Percentiles rank a stretch among this genome's conserved stretches.
These are phyloP conservation scores for Tolypocladium cylindrosporum DNA, from an alignment of 2,329 filamentous ascomycete genomes.

Conservation along the genomic window DNA sequence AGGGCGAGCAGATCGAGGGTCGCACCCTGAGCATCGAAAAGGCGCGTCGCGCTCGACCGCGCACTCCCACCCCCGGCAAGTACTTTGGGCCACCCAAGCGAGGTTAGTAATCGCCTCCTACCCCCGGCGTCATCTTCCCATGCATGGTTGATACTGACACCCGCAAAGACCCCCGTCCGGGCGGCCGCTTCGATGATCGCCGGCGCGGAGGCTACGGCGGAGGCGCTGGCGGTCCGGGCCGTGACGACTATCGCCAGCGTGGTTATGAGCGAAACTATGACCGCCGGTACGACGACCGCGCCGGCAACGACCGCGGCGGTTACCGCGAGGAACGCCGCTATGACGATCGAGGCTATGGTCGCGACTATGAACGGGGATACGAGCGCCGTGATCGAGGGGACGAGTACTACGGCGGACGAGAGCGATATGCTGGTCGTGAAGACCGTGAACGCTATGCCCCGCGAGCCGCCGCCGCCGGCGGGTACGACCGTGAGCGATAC, in stretches of 20 bases:
- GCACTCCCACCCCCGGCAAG: constrained; percentile 95
- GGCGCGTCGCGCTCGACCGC: constrained; percentile 86
- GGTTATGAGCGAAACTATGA: constrained; percentile 32
- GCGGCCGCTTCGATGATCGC: constrained; percentile 47
- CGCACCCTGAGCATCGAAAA: constrained; percentile 98
- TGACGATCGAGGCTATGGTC: constrained; percentile 37
- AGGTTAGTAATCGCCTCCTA: constrained; percentile 48
- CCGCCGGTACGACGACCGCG: constrained; percentile 31
- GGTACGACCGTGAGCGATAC: constrained; percentile 39
- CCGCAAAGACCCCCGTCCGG: constrained; percentile 22
- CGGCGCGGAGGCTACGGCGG: constrained; percentile 51
- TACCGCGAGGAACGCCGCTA: constrained; percentile 37
- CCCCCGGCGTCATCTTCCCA: not conserved
- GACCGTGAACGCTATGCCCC: constrained; percentile 33
- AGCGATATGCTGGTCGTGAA: constrained; percentile 32
- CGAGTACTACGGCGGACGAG: constrained; percentile 25
- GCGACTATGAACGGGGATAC: constrained; percentile 47
- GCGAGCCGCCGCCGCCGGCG: constrained; percentile 26
- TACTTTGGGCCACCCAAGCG: constrained; percentile 98
- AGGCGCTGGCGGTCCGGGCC: constrained; percentile 33
- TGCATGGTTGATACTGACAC: not conserved
- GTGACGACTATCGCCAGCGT: constrained; percentile 50
- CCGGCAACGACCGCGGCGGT: constrained; percentile 37
- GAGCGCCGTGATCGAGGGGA: constrained; percentile 38
- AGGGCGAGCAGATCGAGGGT: constrained; percentile 91